Evolutionary conservation across 2,329 filamentous ascomycete species (phyloP).

Genomic region (Catunica adiposa): DNA sequence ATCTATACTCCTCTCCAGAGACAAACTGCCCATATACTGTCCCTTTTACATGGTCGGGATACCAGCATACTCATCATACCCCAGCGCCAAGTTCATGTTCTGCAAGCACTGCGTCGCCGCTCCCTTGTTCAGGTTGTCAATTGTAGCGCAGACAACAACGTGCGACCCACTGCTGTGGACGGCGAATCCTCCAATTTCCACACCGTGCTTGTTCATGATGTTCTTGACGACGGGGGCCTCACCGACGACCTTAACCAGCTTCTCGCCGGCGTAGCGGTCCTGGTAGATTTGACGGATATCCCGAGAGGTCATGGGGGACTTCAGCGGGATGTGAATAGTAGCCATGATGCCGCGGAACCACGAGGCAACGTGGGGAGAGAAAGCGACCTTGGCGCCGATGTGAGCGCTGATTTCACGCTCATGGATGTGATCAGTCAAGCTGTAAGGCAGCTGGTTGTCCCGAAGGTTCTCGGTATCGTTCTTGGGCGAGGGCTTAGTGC

Average conservation of each 20-base stretch:
- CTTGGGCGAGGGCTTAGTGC: constrained; percentile 85
- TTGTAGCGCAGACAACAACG: constrained; percentile 84
- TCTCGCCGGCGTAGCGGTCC: constrained; percentile 89
- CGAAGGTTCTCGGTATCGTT: constrained; percentile 73
- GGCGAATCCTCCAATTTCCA: constrained; percentile 92
- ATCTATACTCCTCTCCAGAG: neutral
- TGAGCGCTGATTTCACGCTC: constrained; percentile 77
- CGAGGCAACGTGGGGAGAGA: constrained; percentile 85
- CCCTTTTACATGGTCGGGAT: constrained; percentile 42
- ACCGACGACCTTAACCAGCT: constrained; percentile 80
- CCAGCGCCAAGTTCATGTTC: constrained; percentile 88
- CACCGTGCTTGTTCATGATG: constrained; percentile 70
- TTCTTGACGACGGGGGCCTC: constrained; percentile 74
- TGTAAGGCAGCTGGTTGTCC: constrained; percentile 84
- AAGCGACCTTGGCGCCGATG: constrained; percentile 58
- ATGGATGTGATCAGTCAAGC: constrained; percentile 84
- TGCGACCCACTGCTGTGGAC: constrained; percentile 78
- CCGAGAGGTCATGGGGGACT: constrained; percentile 71
- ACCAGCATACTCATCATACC: constrained; percentile 76
- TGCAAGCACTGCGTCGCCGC: constrained; percentile 86
- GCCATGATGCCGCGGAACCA: constrained; percentile 96
- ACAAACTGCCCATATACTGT: neutral
- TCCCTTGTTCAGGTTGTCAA: constrained; percentile 87
- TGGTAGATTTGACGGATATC: constrained; percentile 92
- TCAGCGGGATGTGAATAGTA: constrained; percentile 78